Base-by-base conservation (phyloP, 2,329 filamentous ascomycete species). In the Harringtonia lauricola region DNA sequence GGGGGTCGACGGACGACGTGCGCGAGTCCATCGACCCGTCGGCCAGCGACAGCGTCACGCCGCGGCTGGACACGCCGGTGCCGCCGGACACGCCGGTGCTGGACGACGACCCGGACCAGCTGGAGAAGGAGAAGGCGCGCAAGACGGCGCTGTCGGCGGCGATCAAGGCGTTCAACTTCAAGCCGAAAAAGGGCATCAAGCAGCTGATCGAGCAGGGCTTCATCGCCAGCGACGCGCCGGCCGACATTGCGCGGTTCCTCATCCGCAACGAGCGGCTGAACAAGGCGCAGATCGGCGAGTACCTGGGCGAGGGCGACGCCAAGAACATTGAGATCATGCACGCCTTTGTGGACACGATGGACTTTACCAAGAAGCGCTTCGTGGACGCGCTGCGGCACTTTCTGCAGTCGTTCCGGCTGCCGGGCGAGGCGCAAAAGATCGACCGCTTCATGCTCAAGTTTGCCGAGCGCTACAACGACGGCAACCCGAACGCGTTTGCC, bases 381-480 rank as follows among this genome's bases (percentile, higher is more conserved):
- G 90, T 95, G 8, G 90, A 95, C 61, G 83, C 92, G 14, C 67
- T 98, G 22, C 80, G 92, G 31, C 81, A 87, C 46, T 98, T 98
- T 56, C 68, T 98, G 13, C 92, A 98, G 60, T 85, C 87, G 24
- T 98, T 98, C 69, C 83, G 92, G 49, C 69, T 98, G 14, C 92
- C 92, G 0, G 92, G 92, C 48, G 92, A 98, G 63, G 89, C 89
- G 0, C 92, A 98, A 59, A 98, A 98, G 68, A 98, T 98, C 52
- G 92, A 98, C 77, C 86, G 92, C 39, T 94, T 96, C 64, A 96
- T 98, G 92, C 69, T 98, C 52, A 98, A 98, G 61, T 98, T 96
- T 64, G 92, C 92, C 10, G 90, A 96, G 62, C 81, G 90, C 47
- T 98, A 98, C 60, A 85, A 94, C 41, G 83, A 82, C 47, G 89